These are phyloP conservation scores for Fusarium cyanostomum DNA, from an alignment of 2,329 filamentous ascomycete species.

Conservation along the genomic window DNA sequence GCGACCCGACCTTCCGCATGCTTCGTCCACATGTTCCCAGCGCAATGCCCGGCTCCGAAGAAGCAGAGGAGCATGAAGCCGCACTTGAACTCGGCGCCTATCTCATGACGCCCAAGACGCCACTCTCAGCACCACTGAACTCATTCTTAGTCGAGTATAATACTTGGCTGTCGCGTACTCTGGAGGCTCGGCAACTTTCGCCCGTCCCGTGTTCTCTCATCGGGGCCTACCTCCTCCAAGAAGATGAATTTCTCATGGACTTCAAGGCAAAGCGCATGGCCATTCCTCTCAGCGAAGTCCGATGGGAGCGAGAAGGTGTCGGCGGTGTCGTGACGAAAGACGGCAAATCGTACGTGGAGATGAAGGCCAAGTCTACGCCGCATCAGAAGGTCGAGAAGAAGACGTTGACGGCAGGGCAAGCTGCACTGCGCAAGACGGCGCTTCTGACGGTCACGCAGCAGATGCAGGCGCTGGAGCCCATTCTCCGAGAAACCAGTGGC, in stretches of 20 bases:
- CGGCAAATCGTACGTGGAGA: constrained; percentile 68
- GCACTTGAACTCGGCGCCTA: constrained; percentile 81
- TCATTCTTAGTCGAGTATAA: constrained; percentile 86
- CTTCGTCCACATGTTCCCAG: constrained; percentile 78
- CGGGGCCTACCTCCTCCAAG: constrained; percentile 80
- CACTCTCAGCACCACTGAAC: constrained; percentile 83
- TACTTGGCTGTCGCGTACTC: constrained; percentile 78
- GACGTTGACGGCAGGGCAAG: constrained; percentile 72
- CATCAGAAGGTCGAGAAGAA: constrained; percentile 55
- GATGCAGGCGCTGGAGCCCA: constrained; percentile 85
- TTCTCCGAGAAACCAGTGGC: constrained; percentile 81
- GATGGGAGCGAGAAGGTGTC: constrained; percentile 84
- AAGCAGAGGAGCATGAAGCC: constrained; percentile 67
- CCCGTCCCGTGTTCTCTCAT: constrained; percentile 82
- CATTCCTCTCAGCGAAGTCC: constrained; percentile 84
- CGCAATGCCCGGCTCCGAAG: constrained; percentile 48
- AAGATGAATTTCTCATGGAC: constrained; percentile 75
- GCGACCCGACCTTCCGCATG: constrained; percentile 84
- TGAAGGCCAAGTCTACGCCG: constrained; percentile 56
- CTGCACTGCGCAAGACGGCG: constrained; percentile 80
- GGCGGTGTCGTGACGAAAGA: constrained; percentile 70
- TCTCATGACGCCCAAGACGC: constrained; percentile 82
- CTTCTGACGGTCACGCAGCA: constrained; percentile 82
- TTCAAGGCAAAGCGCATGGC: constrained; percentile 80
- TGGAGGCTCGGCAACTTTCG: constrained; percentile 75